Conservation (phyloP, 345 rosid species). For the Citrus maxima region DNA sequence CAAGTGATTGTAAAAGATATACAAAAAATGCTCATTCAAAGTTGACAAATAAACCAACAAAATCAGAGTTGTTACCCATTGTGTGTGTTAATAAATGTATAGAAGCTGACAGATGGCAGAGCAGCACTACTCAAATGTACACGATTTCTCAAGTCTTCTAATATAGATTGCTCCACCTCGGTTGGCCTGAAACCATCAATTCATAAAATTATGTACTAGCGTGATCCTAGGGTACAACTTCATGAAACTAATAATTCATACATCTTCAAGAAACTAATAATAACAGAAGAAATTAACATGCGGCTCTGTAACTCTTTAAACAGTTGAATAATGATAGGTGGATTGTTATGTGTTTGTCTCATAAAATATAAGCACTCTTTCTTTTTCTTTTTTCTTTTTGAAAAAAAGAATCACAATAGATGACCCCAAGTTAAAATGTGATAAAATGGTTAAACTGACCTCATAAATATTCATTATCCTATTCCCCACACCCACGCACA, state of each 20-base stretch:
- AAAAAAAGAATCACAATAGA: neutral
- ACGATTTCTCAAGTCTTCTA: slow-evolving; percentile 93
- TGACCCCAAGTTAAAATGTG: neutral
- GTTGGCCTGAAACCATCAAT: slow-evolving; percentile 51
- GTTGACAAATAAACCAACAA: neutral
- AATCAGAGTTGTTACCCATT: slow-evolving; percentile 58
- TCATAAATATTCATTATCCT: neutral
- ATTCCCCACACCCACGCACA: neutral
- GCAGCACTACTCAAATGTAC: slow-evolving; percentile 81
- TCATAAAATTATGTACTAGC: neutral
- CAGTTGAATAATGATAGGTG: neutral
- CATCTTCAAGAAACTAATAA: neutral
- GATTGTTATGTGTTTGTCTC: neutral
- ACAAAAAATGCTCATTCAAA: slow-evolving; percentile 7
- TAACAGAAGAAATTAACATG: neutral
- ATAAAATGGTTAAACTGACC: neutral
- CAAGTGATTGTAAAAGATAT: slow-evolving; percentile 10
- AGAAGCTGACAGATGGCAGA: slow-evolving; percentile 91
- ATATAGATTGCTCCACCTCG: slow-evolving; percentile 88
- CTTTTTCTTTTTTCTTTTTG: too few relatives aligned
- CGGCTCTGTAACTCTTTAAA: neutral
- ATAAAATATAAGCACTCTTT: neutral
- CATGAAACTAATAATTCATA: neutral
- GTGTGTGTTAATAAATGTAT: slow-evolving; percentile 87
- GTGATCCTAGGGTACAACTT: neutral